phyloP scores from a whole-genome alignment of 768 basidiomycete species.

The Astraeus odoratus region DNA sequence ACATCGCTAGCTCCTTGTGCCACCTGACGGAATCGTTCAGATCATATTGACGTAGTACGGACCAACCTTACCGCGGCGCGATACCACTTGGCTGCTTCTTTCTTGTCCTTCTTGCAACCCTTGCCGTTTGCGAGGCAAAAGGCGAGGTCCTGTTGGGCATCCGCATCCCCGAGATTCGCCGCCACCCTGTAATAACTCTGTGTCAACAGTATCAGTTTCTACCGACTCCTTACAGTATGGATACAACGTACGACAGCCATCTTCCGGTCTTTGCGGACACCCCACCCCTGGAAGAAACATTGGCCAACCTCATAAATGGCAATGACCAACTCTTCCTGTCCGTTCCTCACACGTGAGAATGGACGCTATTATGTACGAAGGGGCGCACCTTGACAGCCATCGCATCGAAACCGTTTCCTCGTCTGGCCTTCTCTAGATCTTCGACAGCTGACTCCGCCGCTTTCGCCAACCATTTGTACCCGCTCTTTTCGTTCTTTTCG shows the following conservation, averaged over 20 bases:
- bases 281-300: conserved; percentile 92
- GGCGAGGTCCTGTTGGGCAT: conserved; percentile 81
- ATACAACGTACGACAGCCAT: conserved; percentile 67
- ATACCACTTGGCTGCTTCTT: conserved; percentile 86
- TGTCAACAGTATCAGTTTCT: background rate
- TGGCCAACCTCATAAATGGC: conserved; percentile 91
- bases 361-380: background rate
- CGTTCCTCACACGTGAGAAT: background rate
- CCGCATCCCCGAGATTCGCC: conserved; percentile 76
- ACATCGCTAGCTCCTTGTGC: conserved; percentile 74
- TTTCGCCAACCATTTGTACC: conserved; percentile 75
- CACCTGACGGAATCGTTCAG: conserved; percentile 29
- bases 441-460: conserved; percentile 78
- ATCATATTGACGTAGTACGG: background rate
- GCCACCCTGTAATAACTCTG: conserved; percentile 83
- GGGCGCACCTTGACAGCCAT: conserved; percentile 47
- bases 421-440: conserved; percentile 61
- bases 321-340: conserved; percentile 71
- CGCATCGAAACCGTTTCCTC: conserved; percentile 39
- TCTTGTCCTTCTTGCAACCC: conserved; percentile 84
- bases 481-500: conserved; percentile 67
- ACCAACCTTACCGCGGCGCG: conserved; percentile 60
- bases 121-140: conserved; percentile 84
- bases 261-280: conserved; percentile 78
- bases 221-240: background rate